Evolutionary conservation across 2,329 filamentous ascomycete species (phyloP), one percentile per base, ranked within the genome.

Genomic region (Beauveria caledonica): DNA sequence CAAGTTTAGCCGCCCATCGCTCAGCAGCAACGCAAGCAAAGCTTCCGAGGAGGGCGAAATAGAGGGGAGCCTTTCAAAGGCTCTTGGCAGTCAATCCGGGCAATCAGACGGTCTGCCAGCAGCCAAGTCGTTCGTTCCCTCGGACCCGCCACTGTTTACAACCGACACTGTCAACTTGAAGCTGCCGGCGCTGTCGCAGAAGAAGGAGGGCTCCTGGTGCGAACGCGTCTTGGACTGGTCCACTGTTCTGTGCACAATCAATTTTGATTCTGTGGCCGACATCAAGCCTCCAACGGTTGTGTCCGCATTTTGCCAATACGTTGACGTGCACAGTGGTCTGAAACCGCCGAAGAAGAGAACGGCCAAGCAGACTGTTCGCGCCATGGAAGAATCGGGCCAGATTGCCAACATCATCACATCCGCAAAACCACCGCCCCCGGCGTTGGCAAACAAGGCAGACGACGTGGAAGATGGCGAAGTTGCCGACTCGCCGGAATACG

Each of bases 1-100:
- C 9, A 54, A 52, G 17, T 40, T 54, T 21, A 58, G 13, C 10
- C 36, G 61, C 39, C 33, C 39, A 21, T 60, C 62, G 21, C 58
- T 63, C 10, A 69, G 68, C 62, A 68, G 69, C 29, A 29, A 62
- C 23, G 46, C 44, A 44, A 56, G 56, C 46, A 60, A 62, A 17
- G 65, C 63, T 53, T 66, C 67, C 19, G 72, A 75, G 58, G 72
- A 74, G 60, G 72, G 71, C 23, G 70, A 75, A 64, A 66, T 71
- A 54, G 70, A 69, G 25, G 68, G 71, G 44, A 64, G 62, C 51
- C n/a, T 58, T 33, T 45, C 56, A 45, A 55, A 55, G 27, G 45
- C 39, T 6, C 27, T 52, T 29, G 42, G 52, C n/a, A 50, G 59
- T 23, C 54, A 61, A 36, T 45, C 60, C 27, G 33, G 56, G 3